These are phyloP conservation scores for Colletotrichum sp. DNA, from an alignment of 2,329 filamentous ascomycete genomes.

Conservation along the genomic window DNA sequence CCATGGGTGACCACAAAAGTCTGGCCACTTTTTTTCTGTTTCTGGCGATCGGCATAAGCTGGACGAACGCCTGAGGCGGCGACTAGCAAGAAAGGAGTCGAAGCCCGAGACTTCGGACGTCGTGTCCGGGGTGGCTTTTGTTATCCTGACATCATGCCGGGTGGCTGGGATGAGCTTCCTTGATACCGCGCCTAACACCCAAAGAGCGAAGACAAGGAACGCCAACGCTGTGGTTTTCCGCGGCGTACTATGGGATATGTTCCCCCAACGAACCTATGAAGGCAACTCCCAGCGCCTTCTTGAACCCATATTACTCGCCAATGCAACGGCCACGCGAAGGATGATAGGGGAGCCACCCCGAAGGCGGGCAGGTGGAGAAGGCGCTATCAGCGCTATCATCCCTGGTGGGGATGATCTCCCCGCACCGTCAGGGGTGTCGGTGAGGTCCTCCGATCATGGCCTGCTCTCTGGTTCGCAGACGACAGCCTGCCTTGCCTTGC, in stretches of 20 bases:
- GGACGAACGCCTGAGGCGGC: background rate
- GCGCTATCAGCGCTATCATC: constrained; percentile 10
- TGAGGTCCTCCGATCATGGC: constrained; percentile 20
- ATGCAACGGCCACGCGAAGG: background rate
- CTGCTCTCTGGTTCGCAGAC: background rate
- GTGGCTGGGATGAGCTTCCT: background rate
- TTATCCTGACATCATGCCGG: background rate
- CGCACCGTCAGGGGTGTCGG: constrained; percentile 18
- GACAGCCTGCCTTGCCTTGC: background rate
- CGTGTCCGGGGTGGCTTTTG: background rate
- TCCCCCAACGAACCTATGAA: background rate
- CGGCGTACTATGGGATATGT: background rate
- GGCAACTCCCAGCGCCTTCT: background rate
- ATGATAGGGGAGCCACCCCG: constrained; percentile 14
- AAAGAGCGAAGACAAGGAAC: background rate
- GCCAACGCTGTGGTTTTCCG: background rate
- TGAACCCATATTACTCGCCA: background rate
- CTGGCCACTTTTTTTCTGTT: background rate
- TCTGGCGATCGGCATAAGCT: background rate
- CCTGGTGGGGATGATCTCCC: constrained; percentile 3
- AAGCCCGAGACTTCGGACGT: background rate
- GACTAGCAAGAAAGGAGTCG: background rate
- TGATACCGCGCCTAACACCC: background rate
- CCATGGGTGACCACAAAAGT: background rate
- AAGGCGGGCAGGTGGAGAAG: background rate